Evolutionary conservation across 2,329 filamentous ascomycete species (phyloP).

Genomic region (Zymoseptoria crescenta): DNA sequence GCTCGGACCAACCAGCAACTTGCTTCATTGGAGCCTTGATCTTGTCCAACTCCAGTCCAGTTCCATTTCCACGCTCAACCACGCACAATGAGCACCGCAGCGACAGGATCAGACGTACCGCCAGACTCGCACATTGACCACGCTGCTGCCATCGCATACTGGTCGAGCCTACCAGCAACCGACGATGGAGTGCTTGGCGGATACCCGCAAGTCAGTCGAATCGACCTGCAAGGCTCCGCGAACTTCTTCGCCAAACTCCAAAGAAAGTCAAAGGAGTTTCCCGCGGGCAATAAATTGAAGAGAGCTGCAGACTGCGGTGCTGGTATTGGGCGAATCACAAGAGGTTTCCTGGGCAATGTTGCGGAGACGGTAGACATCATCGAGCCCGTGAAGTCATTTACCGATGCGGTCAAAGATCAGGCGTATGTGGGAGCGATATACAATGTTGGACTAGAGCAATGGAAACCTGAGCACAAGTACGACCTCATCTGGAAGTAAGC

Average conservation of each 20-base stretch:
- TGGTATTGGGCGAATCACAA: conserved; percentile 75
- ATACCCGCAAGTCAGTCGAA: conserved; percentile 57
- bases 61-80: not conserved
- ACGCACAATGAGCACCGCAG: not conserved
- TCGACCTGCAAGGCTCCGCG: conserved; percentile 63
- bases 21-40: too few species aligned
- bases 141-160: conserved; percentile 42
- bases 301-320: conserved; percentile 54
- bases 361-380: conserved; percentile 71
- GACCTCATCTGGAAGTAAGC: conserved; percentile 66
- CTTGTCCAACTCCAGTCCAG: not conserved
- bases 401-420: conserved; percentile 46
- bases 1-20: too few species aligned
- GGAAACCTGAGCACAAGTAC: conserved; percentile 52
- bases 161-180: conserved; percentile 45
- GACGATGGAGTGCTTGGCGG: conserved; percentile 74
- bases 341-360: conserved; percentile 63
- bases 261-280: conserved; percentile 27
- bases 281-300: conserved; percentile 24
- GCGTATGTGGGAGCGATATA: conserved; percentile 56
- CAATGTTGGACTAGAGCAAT: conserved; percentile 67
- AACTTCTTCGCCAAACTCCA: conserved; percentile 63
- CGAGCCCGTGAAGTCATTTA: conserved; percentile 79
- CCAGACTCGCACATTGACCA: conserved; percentile 40
- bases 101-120: not conserved